Percentiles rank a stretch among this genome's conserved stretches.
These are phyloP conservation scores for Verticillium albo-atrum DNA, from an alignment of 2,329 filamentous ascomycete species.

Conservation along the genomic window DNA sequence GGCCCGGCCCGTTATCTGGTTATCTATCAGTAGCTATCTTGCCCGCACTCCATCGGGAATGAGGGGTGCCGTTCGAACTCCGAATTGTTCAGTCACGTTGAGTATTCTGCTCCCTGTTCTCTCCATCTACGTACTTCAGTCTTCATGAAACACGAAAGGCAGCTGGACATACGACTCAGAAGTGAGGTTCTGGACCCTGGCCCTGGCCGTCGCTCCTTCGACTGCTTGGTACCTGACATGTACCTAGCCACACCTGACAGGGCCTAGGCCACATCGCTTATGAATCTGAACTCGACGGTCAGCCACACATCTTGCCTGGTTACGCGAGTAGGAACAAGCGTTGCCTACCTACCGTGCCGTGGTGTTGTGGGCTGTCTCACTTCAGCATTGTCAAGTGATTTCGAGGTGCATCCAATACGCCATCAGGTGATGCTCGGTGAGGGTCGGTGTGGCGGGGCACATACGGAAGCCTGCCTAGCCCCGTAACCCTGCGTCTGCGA, in stretches of 20 bases:
- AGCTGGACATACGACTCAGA: too few species aligned
- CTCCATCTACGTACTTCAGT: too few species aligned
- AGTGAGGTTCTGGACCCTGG: too few species aligned
- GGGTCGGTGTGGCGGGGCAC: slow-evolving; percentile 2
- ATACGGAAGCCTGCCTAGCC: background rate
- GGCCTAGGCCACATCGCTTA: background rate
- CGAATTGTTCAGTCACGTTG: too few species aligned
- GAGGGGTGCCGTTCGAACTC: too few species aligned
- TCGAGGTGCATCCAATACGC: background rate
- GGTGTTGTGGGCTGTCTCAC: slow-evolving; percentile 10
- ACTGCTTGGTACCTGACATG: background rate
- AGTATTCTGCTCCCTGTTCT: too few species aligned
- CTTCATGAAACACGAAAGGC: too few species aligned
- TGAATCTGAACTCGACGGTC: background rate
- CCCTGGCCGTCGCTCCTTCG: too few species aligned
- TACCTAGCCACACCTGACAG: background rate
- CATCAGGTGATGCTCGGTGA: slow-evolving; percentile 13
- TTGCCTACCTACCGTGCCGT: background rate
- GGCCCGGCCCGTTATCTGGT: background rate
- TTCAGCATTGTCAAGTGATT: slow-evolving; percentile 13
- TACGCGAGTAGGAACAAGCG: background rate
- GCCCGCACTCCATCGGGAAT: background rate
- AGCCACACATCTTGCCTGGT: background rate
- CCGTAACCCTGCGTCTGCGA: background rate
- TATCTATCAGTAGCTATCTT: background rate